These are phyloP conservation scores for Phytopythium sindhum DNA, from an alignment of 352 stramenopile species.

Conservation along the genomic window DNA sequence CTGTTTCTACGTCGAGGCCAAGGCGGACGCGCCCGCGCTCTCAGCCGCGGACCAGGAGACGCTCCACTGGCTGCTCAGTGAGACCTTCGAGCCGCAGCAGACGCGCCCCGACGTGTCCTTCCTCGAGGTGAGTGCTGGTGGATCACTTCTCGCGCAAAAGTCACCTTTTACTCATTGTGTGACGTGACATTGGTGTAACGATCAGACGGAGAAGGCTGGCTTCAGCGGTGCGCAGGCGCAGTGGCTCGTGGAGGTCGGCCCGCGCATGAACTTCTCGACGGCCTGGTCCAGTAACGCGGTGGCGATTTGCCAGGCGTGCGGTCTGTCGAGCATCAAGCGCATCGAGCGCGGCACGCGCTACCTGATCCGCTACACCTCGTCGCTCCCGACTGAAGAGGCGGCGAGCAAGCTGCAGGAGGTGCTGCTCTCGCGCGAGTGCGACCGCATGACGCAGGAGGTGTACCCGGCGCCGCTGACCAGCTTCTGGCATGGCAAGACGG, in stretches of 20 bases:
- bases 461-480: slow-evolving; percentile 88
- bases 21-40: slow-evolving; percentile 33
- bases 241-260: slow-evolving; percentile 95
- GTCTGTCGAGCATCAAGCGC: slow-evolving; percentile 85
- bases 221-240: slow-evolving; percentile 19
- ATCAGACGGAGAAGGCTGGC: slow-evolving; percentile 1
- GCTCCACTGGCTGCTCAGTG: slow-evolving; percentile 94
- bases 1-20: slow-evolving; percentile 96
- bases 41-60: slow-evolving; percentile 53
- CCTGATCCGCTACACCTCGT: slow-evolving; percentile 55
- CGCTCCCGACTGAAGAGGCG: slow-evolving; percentile 33
- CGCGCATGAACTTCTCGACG: slow-evolving; percentile 97
- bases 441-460: slow-evolving; percentile 98
- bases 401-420: slow-evolving; percentile 42
- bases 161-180: no score
- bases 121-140: slow-evolving; percentile 18
- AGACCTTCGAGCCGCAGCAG: slow-evolving; percentile 95
- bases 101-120: slow-evolving; percentile 62
- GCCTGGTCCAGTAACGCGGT: slow-evolving; percentile 98
- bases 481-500: slow-evolving; percentile 87
- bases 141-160: background rate
- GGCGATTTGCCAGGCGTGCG: slow-evolving; percentile 95
- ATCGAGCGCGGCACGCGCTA: slow-evolving; percentile 95
- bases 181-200: no score
- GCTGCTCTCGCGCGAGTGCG: slow-evolving; percentile 77